These are phyloP conservation scores for Pochonia chlamydosporia DNA, from an alignment of 2,329 filamentous ascomycete genomes.

Conservation along the genomic window DNA sequence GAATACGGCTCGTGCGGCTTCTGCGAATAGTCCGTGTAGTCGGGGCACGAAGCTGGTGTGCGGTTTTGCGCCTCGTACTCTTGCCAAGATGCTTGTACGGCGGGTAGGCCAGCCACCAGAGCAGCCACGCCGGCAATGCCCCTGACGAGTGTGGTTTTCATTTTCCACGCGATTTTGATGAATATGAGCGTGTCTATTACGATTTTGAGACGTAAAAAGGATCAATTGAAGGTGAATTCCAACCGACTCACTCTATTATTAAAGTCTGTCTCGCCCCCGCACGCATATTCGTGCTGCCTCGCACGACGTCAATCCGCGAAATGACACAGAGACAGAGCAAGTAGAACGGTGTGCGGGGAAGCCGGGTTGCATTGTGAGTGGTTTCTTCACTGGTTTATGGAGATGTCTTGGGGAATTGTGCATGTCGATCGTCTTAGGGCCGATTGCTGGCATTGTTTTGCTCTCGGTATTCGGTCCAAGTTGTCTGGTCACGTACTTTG, in stretches of 20 bases:
- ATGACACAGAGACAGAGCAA: background rate
- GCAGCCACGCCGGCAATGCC: background rate
- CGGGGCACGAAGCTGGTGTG: slow-evolving; percentile 16
- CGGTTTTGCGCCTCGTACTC: slow-evolving; percentile 6
- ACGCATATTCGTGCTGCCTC: too few relatives aligned
- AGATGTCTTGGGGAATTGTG: background rate
- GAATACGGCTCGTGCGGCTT: slow-evolving; percentile 17
- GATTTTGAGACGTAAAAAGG: too few relatives aligned
- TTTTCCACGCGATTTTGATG: background rate
- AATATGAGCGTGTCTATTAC: too few relatives aligned
- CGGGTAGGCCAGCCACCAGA: background rate
- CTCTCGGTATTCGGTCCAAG: background rate
- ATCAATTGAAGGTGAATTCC: too few relatives aligned
- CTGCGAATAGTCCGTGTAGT: slow-evolving; percentile 17
- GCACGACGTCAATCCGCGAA: background rate
- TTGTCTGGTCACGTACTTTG: too few relatives aligned
- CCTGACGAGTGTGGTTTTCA: slow-evolving; percentile 1
- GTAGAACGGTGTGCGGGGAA: background rate
- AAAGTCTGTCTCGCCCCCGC: too few relatives aligned
- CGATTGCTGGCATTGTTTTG: background rate
- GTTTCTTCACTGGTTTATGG: background rate
- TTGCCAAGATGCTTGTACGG: background rate
- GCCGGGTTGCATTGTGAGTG: background rate
- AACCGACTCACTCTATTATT: too few relatives aligned
- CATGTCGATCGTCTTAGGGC: background rate